Evolutionary conservation across 2,329 filamentous ascomycete genomes (phyloP), one percentile per base, ranked within the genome.

Genomic region (Colletotrichum sp.): DNA sequence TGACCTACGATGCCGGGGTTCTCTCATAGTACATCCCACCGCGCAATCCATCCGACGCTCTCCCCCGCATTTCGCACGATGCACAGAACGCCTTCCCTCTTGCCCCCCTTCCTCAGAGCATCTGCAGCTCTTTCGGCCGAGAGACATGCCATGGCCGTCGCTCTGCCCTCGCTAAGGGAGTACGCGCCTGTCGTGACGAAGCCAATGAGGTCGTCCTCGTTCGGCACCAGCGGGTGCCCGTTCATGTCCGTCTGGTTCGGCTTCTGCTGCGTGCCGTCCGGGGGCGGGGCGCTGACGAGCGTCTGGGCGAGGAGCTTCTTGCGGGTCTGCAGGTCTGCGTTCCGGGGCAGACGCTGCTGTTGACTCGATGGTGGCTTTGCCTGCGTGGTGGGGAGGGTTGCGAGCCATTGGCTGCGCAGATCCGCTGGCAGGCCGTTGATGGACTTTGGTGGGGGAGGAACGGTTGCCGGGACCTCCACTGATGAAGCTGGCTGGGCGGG

Each of bases 151-250:
- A 99, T 89, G 1, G 93, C 96, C 19, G 92, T 92, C 1, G 94
- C 95, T 78, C 90, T 91, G 0, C 96, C 97, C 78, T 94, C 92
- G 3, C 92, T 91, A 3, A 99, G 89, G 80, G 94, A 96, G 83
- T 94, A 98, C 67, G 95, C 93, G 0, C 96, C 97, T 2, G 94
- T 94, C 3, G 96, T 98, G 29, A 98, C 93, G 82, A 98, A 99
- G 0, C 97, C 97, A 67, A 99, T 91, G 15, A 99, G 88, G 82
- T 98, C 95, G 27, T 90, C 88, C 77, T 92, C 92, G 12, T 89
- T 88, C 0, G 96, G 96, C n/a, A 96, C 92, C 0, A 92, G 82
- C 1, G 93, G 93, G 79, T 95, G 92, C 0, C 87, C 87, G 29
- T 84, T 82, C 85, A 89, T 82, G 77, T 85, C 83, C 67, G 79